These are phyloP conservation scores for Camelina neglecta DNA, from an alignment of 345 rosid genomes.

Conservation along the genomic window DNA sequence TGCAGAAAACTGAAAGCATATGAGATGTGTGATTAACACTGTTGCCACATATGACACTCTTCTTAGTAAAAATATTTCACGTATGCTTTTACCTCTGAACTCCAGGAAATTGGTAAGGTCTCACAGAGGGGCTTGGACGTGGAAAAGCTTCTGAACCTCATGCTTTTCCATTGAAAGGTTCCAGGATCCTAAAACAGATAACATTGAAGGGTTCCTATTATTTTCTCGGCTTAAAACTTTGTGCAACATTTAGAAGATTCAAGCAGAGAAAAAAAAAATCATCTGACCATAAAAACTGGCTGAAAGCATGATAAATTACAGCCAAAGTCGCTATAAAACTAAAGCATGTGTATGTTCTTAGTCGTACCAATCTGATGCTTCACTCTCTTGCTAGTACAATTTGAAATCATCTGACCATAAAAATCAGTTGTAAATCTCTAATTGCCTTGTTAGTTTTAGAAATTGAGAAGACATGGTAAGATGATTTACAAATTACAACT, in stretches of 20 bases:
- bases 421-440: too few relatives aligned
- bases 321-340: too few relatives aligned
- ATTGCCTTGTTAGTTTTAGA: too few relatives aligned
- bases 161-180: conserved; percentile 15
- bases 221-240: conserved; percentile 9
- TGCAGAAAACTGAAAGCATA: conserved; percentile 32
- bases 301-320: too few relatives aligned
- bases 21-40: conserved; percentile 32
- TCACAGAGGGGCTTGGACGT: conserved; percentile 41
- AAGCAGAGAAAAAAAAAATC: not conserved
- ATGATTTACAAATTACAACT: too few relatives aligned
- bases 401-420: too few relatives aligned
- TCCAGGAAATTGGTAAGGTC: conserved; percentile 44
- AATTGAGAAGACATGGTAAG: too few relatives aligned
- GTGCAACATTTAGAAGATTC: conserved; percentile 27
- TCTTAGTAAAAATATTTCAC: conserved; percentile 7
- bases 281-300: too few relatives aligned
- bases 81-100: conserved; percentile 42
- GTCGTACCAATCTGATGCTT: too few relatives aligned
- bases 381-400: too few relatives aligned
- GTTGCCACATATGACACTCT: conserved; percentile 16
- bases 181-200: conserved; percentile 40
- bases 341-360: too few relatives aligned
- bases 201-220: conserved; percentile 19
- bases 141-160: conserved; percentile 40